Evolutionary conservation across 768 basidiomycete species (phyloP), one percentile per base, ranked within the genome.

Genomic region (Boletus sp.): DNA sequence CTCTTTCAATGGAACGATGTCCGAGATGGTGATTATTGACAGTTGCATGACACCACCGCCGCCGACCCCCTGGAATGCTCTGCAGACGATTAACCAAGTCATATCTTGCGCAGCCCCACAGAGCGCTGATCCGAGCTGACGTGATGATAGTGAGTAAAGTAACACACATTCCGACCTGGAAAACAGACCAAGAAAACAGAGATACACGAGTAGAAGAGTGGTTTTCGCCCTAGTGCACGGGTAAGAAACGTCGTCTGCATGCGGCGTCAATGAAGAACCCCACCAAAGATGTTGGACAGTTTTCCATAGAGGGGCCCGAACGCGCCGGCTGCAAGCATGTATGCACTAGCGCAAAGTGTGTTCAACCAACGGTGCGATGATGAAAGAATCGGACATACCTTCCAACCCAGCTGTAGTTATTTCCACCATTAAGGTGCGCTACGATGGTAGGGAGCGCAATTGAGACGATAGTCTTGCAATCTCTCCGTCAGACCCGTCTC

Each of bases 51-150:
- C 81, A 3, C 88, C 90, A 5, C 88, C 88, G 15, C 88, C 89
- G 11, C 90, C 91, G 30, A 91, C 82, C 10, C 92, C 90, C 68
- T 93, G 92, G 1, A 94, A 74, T 1, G 88, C 91, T 57, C 92
- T 82, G 46, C 80, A 82, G 0, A 85, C 75, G 37, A 90, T 83
- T 10, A 93, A 72, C 90, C 87, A 90, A 8, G 75, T 78, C 81
- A 92, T 87, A 54, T 54, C 83, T 66, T 93, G 86, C 0, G 91
- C 89, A 8, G 86, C 84, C 11, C 90, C 91, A 61, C 88, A 92
- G 39, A 93, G 72, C 3, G 87, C 88, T 11, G 88, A 90, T 34
- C 88, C 89, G 56, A 89, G 64, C 87, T 88, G 59, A 37, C 10
- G 15, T n/a, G n/a, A n/a, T 8, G 19, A 21, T 27, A 8, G 48